phyloP scores from a whole-genome alignment of 768 basidiomycete species.

The Mycena vitilis region DNA sequence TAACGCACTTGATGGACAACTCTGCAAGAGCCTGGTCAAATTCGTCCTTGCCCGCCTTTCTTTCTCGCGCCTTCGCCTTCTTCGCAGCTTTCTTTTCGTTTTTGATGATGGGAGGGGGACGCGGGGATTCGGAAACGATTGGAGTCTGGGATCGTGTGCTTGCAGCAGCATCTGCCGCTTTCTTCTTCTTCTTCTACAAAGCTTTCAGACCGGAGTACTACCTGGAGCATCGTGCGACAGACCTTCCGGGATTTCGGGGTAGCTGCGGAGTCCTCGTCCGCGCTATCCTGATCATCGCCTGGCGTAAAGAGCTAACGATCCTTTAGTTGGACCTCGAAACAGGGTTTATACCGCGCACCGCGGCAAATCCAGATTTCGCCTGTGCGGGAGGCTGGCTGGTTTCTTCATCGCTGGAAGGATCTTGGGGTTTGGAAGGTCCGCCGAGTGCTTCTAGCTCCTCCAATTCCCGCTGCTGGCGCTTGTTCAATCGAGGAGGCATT shows the following conservation, averaged over 20 bases:
- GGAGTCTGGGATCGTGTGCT: constrained; percentile 24
- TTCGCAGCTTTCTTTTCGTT: constrained; percentile 71
- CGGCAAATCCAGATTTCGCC: constrained; percentile 54
- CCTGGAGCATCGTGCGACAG: neutral
- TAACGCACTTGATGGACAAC: constrained; percentile 76
- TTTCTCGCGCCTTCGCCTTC: constrained; percentile 74
- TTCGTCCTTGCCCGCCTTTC: constrained; percentile 78
- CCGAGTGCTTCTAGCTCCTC: constrained; percentile 79
- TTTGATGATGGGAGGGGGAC: constrained; percentile 37
- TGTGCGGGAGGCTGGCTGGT: constrained; percentile 9
- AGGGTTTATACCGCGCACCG: constrained; percentile 47
- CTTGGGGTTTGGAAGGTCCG: constrained; percentile 45
- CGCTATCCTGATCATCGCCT: constrained; percentile 42
- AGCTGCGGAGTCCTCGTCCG: constrained; percentile 45
- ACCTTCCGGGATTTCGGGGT: constrained; percentile 54
- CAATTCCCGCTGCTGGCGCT: constrained; percentile 87
- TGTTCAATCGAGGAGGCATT: constrained; percentile 83
- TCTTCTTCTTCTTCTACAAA: constrained; percentile 60
- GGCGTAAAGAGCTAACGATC: constrained; percentile 55
- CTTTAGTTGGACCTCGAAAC: constrained; percentile 33
- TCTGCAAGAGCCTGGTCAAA: constrained; percentile 88
- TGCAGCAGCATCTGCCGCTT: constrained; percentile 30
- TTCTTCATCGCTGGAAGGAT: constrained; percentile 55
- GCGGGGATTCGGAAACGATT: constrained; percentile 10
- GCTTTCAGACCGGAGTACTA: neutral